Evolutionary conservation across 371 early-diverging fungal genomes (phyloP).

Genomic region (Apophysomyces ossiformis): DNA sequence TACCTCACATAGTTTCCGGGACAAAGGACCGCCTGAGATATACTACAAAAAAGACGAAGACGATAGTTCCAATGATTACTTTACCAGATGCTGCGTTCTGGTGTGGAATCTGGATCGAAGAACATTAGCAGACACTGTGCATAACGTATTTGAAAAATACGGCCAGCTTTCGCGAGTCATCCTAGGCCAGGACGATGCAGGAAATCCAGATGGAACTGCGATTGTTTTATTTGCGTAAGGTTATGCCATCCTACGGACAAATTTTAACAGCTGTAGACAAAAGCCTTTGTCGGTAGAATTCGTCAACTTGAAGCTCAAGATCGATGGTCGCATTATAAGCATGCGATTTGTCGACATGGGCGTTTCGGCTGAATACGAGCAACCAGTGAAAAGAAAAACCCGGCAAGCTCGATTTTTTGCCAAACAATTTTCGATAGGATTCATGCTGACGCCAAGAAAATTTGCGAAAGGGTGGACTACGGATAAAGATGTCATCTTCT

Average conservation of each 20-base stretch:
- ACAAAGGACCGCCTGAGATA: too few relatives aligned
- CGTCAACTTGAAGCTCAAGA: constrained; percentile 1
- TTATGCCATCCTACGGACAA: background rate
- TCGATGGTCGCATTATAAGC: constrained; percentile 23
- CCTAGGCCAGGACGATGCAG: constrained; percentile 21
- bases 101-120: constrained; percentile 20
- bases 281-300: constrained; percentile 15
- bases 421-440: constrained; percentile 26
- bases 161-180: constrained; percentile 21
- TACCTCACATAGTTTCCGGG: too few relatives aligned
- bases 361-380: background rate
- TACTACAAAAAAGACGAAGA: too few relatives aligned
- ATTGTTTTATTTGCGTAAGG: constrained; percentile 25
- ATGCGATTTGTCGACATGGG: constrained; percentile 15
- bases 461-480: constrained; percentile 39
- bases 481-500: constrained; percentile 24
- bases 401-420: background rate
- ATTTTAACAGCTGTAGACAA: constrained; percentile 8
- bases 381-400: background rate
- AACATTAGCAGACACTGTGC: constrained; percentile 22
- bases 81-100: constrained; percentile 10
- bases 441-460: constrained; percentile 14
- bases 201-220: constrained; percentile 20
- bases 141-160: constrained; percentile 23
- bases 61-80: background rate